Base-by-base conservation (phyloP, 2,329 filamentous ascomycete species). In the Shiraia sp. region DNA sequence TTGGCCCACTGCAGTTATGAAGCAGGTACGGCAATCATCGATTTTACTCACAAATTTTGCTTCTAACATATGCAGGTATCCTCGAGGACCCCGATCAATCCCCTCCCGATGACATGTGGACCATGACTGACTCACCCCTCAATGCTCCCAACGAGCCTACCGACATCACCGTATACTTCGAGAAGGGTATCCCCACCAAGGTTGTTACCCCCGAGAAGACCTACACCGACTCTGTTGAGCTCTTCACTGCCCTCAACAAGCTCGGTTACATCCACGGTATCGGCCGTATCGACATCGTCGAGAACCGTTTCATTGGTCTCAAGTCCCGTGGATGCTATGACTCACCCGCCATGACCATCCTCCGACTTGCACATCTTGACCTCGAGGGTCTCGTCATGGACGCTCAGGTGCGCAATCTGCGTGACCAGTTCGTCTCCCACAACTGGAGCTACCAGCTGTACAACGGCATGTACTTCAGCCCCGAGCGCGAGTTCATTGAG, bases 281-380 rank as follows among this genome's bases (percentile, higher is more conserved):
- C 55, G 88, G 88, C 60, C 78, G 88, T 61, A 85, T 92, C 54
- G 88, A 92, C 70, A 92, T 92, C 64, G 87, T 91, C 47, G 87
- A 90, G 69, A 87, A 88, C 75, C 80, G 88, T 39, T 88, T 86
- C 75, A 86, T 88, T 63, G 88, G 87, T 51, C 78, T 91, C 59
- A 91, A 91, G 77, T 85, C 80, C 55, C 82, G 88, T 61, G 88
- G 88, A 59, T 91, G 87, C 64, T 91, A 91, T 75, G 88, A 91
- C 49, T 72, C 71, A 29, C 70, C 62, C 32, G 67, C 64, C 57
- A 69, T 71, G 61, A 71, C 66, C 22, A 66, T 71, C 47, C 77
- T 82, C 30, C 75, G 80, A 41, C 67, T 73, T 36, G 80, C 80
- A 2, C 80, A 83, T 68, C 65, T 84, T 51, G 81, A 85, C 61